Evolutionary conservation across 768 basidiomycete genomes (phyloP).

Genomic region (Leccinum rimulosum): DNA sequence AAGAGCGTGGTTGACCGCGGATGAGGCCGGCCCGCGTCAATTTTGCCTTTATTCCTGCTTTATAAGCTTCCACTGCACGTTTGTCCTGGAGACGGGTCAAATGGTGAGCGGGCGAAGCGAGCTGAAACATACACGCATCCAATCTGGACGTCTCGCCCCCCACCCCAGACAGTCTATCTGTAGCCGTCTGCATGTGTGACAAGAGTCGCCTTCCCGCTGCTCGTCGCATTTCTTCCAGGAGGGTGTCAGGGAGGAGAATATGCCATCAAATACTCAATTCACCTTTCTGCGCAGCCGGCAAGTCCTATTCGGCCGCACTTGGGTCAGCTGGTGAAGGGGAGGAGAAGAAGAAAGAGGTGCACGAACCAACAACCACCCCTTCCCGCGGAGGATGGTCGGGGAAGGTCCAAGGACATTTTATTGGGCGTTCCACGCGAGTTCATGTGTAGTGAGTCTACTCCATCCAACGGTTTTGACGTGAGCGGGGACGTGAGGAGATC

Average conservation of each 20-base stretch:
- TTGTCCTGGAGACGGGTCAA: slow-evolving; percentile 58
- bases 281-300: slow-evolving; percentile 83
- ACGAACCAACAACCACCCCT: slow-evolving; percentile 82
- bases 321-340: slow-evolving; percentile 7
- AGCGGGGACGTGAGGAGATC: slow-evolving; percentile 37
- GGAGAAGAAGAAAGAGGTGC: background rate
- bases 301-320: slow-evolving; percentile 49
- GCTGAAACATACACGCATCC: slow-evolving; percentile 68
- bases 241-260: slow-evolving; percentile 4
- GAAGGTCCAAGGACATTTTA: slow-evolving; percentile 47
- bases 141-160: slow-evolving; percentile 83
- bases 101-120: slow-evolving; percentile 7
- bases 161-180: slow-evolving; percentile 83
- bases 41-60: slow-evolving; percentile 80
- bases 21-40: slow-evolving; percentile 76
- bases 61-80: slow-evolving; percentile 76
- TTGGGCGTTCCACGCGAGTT: slow-evolving; percentile 42
- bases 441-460: slow-evolving; percentile 23
- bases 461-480: slow-evolving; percentile 37
- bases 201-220: slow-evolving; percentile 75
- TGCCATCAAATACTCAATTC: background rate
- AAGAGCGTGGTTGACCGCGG: slow-evolving; percentile 74
- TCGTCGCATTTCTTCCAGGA: slow-evolving; percentile 80
- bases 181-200: slow-evolving; percentile 76
- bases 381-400: slow-evolving; percentile 52